phyloP scores from a whole-genome alignment of 139 green algal species.

The Astrephomene gubernaculifera region DNA sequence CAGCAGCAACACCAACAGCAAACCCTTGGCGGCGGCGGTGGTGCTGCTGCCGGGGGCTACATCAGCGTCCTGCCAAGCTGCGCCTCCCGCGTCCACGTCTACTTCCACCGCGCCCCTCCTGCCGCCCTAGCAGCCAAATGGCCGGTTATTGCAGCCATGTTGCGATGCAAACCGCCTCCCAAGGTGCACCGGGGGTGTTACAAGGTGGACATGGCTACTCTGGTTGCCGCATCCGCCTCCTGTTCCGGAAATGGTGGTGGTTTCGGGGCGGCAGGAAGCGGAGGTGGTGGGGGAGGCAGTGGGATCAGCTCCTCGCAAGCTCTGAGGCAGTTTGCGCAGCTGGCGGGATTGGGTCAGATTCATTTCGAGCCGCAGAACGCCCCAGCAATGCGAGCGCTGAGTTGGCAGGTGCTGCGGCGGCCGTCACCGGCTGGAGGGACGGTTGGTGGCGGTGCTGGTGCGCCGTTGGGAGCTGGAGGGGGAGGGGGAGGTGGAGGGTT shows the following conservation, averaged over 20 bases:
- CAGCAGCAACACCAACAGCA: not conserved
- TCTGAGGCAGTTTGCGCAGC: conserved; percentile 60
- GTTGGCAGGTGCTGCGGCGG: conserved; percentile 17
- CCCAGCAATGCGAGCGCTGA: not conserved
- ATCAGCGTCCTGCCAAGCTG: conserved; percentile 59
- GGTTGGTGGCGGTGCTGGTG: not conserved
- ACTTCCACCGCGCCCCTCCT: conserved; percentile 56
- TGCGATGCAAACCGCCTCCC: conserved; percentile 37
- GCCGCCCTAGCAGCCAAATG: conserved; percentile 42
- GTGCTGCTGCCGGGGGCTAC: conserved; percentile 31
- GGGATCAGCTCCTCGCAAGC: conserved; percentile 53
- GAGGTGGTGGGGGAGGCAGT: not conserved
- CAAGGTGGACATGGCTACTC: conserved; percentile 53
- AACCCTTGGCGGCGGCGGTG: not conserved
- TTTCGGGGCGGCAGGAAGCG: too few relatives aligned
- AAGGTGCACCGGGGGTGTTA: conserved; percentile 45
- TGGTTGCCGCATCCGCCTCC: conserved; percentile 53
- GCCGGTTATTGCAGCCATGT: conserved; percentile 52
- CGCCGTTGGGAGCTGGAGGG: too few relatives aligned
- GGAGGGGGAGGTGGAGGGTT: not conserved
- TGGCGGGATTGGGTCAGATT: conserved; percentile 69
- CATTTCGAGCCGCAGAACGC: conserved; percentile 65
- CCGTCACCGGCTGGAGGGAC: not conserved
- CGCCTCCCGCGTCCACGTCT: conserved; percentile 48
- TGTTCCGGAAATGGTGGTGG: too few relatives aligned